A percentile compares a stretch with the other conserved stretches of the same genome.
Conservation (phyloP, 352 stramenopile species). For the Globisporangium emineosum region DNA sequence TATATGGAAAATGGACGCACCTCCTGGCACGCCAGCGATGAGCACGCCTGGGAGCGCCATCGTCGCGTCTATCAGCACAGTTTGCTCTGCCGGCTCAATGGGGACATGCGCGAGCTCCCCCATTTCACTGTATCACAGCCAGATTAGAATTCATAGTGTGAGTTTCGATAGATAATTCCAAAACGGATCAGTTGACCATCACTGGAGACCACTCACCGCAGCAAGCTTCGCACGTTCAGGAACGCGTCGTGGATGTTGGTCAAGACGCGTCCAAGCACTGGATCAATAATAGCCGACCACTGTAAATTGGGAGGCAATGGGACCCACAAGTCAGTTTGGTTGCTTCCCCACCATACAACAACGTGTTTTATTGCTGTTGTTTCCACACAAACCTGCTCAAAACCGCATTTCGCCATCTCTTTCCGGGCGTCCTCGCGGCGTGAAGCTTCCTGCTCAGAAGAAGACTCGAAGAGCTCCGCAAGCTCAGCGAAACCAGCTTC, state of each 20-base stretch:
- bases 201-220: conserved; percentile 50
- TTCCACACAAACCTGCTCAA: conserved; percentile 26
- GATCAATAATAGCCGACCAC: conserved; percentile 41
- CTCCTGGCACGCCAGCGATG: conserved; percentile 91
- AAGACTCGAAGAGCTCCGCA: conserved; percentile 1
- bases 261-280: conserved; percentile 39
- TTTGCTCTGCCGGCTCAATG: conserved; percentile 93
- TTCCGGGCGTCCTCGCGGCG: not conserved
- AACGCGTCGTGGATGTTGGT: conserved; percentile 71
- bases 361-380: not conserved
- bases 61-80: conserved; percentile 91
- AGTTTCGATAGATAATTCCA: not conserved
- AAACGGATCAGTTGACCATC: not conserved
- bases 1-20: conserved; percentile 29
- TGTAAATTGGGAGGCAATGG: too few relatives aligned
- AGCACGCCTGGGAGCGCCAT: conserved; percentile 92
- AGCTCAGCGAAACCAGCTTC: conserved; percentile 24
- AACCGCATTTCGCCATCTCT: conserved; percentile 10
- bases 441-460: not conserved
- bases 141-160: not conserved
- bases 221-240: conserved; percentile 59
- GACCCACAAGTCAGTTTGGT: not conserved
- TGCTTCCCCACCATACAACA: too few relatives aligned
- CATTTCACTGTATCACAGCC: conserved; percentile 63
- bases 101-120: conserved; percentile 85